These are phyloP conservation scores for Trichoderma sp. DNA, from an alignment of 2,329 filamentous ascomycete species.

Conservation along the genomic window DNA sequence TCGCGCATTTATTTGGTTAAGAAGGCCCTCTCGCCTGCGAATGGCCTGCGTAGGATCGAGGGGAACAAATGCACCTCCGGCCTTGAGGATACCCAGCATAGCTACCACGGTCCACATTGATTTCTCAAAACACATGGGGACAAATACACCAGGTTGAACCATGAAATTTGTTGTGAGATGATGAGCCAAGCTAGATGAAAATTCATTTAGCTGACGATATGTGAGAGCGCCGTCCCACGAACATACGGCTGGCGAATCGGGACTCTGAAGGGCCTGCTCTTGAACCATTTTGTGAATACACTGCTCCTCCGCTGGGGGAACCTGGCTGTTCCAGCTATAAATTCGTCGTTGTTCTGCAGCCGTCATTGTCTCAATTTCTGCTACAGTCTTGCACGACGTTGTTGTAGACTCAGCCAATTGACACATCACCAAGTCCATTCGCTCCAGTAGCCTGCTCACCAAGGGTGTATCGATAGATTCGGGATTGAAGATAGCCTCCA, in stretches of 20 bases:
- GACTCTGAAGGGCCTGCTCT: neutral
- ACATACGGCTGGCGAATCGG: constrained; percentile 24
- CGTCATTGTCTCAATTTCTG: too few relatives aligned
- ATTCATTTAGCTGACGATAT: constrained; percentile 26
- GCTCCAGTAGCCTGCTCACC: too few relatives aligned
- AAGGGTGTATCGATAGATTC: too few relatives aligned
- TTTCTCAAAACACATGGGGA: constrained; percentile 38
- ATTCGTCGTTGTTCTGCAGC: too few relatives aligned
- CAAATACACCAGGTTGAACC: constrained; percentile 15
- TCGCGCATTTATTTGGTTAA: neutral
- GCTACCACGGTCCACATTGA: constrained; percentile 34
- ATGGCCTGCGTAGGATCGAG: neutral
- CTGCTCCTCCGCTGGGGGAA: too few relatives aligned
- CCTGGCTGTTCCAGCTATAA: too few relatives aligned
- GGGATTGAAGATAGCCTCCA: too few relatives aligned
- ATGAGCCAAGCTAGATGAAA: neutral
- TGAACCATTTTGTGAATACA: too few relatives aligned
- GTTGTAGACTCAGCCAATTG: too few relatives aligned
- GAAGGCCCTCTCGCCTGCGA: neutral
- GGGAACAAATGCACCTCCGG: constrained; percentile 28
- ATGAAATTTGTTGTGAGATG: too few relatives aligned
- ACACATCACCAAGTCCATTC: too few relatives aligned
- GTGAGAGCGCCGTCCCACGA: constrained; percentile 29
- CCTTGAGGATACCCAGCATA: constrained; percentile 35
- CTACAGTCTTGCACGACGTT: too few relatives aligned